Evolutionary conservation across 2,329 filamentous ascomycete genomes (phyloP).

Genomic region (Beauveria caledonica): DNA sequence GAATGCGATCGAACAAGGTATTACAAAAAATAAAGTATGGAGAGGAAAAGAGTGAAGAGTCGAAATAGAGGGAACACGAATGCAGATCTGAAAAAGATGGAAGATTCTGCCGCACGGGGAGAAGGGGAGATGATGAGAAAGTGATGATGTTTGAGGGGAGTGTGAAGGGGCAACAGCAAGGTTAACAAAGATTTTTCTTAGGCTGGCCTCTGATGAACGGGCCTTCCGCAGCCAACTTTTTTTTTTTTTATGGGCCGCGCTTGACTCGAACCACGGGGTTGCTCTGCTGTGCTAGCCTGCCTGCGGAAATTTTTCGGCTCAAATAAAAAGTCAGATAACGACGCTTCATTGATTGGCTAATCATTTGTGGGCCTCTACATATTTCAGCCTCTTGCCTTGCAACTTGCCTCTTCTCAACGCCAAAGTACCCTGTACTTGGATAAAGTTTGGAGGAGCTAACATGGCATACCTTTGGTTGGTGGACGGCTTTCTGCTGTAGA

Average conservation of each 20-base stretch:
- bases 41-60: slow-evolving; percentile 3
- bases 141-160: slow-evolving; percentile 8
- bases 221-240: slow-evolving; percentile 15
- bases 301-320: not conserved
- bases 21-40: not conserved
- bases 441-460: not conserved
- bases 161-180: slow-evolving; percentile 7
- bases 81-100: not conserved
- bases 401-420: not conserved
- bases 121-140: not conserved
- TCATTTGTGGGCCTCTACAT: not conserved
- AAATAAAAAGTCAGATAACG: not conserved
- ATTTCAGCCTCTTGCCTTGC: not conserved
- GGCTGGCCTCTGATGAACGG: slow-evolving; percentile 12
- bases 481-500: not conserved
- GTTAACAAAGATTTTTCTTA: slow-evolving; percentile 17
- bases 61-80: not conserved
- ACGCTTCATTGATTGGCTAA: not conserved
- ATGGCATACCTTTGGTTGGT: not conserved
- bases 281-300: not conserved
- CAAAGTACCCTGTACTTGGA: not conserved
- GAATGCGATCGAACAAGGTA: not conserved
- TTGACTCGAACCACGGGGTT: not conserved
- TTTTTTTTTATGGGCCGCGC: slow-evolving; percentile 13
- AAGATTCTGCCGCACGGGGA: slow-evolving; percentile 1